Evolutionary conservation across 75 land plant genomes (phyloP), one percentile per base, ranked within the genome.

Genomic region (Picea sitchensis): DNA sequence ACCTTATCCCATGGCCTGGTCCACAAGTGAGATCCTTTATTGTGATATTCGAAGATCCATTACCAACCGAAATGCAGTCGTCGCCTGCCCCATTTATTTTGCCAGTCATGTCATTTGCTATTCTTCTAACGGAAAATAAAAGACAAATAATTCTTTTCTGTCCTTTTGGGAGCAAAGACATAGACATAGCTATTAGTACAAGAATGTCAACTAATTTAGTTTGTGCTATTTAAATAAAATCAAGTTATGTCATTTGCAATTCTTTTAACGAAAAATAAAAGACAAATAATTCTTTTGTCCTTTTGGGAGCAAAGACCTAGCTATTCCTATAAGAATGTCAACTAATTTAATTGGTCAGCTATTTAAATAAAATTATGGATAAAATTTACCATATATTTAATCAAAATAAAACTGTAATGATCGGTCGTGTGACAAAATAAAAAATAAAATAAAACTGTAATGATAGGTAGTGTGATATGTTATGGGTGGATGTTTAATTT

Each of bases 1-100:
- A 84, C 87, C 87, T 86, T 81, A 86, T 86, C 41, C 87, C 82
- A 23, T 86, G 87, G 30, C 87, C 87, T 21, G 87, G 86, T 23
- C 87, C 87, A 56, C 87, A 84, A 11, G 44, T 65, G 68, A 84
- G 75, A 68, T 86, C 73, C 76, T 84, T 75, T 34, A 86, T 77
- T 14, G 47, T 57, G 41, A 86, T 74, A 51, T 73, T 84, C 18
- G 81, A 59, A 44, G 86, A 82, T 32, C 81, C 82, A 4, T 78
- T 86, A 31, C 85, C 87, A 34, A 86, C 73, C 32, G 87, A 86
- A 75, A 86, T 79, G 60, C 87, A 86, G 65, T 86, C 87, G 60
- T 86, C 87, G 9, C 86, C 87, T 86, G 86, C 78, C 23, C 26
- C 57, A 20, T 47, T 67, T 67, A 38, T 4, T 41, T 18, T 44